phyloP scores from a whole-genome alignment of 495 filamentous ascomycete genomes.

The Xylaria telfairii region DNA sequence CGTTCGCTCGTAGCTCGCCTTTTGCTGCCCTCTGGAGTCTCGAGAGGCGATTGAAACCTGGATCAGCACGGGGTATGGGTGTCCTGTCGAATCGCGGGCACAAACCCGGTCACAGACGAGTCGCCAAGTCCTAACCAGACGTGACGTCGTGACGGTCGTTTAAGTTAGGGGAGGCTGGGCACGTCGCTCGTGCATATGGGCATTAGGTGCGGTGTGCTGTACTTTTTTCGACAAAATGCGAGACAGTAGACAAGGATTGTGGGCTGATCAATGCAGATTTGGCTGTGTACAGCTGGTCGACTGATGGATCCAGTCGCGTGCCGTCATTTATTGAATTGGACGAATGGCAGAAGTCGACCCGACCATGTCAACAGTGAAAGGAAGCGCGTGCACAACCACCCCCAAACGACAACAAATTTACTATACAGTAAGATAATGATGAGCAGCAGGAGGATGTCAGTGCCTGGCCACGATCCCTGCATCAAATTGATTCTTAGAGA shows the following conservation, averaged over 20 bases:
- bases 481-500: neutral
- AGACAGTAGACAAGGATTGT: slow-evolving; percentile 22
- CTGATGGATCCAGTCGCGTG: slow-evolving; percentile 9
- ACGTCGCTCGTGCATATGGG: neutral
- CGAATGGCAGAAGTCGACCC: neutral
- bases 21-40: neutral
- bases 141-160: neutral
- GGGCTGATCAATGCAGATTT: slow-evolving; percentile 23
- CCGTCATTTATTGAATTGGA: slow-evolving; percentile 1
- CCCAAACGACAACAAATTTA: neutral
- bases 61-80: neutral
- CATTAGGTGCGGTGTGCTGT: neutral
- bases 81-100: neutral
- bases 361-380: neutral
- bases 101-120: neutral
- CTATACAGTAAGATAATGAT: neutral
- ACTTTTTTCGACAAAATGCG: slow-evolving; percentile 12
- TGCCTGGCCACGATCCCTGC: slow-evolving; percentile 3
- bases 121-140: neutral
- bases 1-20: slow-evolving; percentile 7
- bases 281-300: slow-evolving; percentile 12
- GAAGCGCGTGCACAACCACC: neutral
- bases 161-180: neutral
- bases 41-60: neutral
- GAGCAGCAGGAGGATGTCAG: neutral